Percentiles rank a stretch among this genome's conserved stretches.
These are phyloP conservation scores for Parathielavia appendiculata DNA, from an alignment of 495 filamentous ascomycete species.

Conservation along the genomic window DNA sequence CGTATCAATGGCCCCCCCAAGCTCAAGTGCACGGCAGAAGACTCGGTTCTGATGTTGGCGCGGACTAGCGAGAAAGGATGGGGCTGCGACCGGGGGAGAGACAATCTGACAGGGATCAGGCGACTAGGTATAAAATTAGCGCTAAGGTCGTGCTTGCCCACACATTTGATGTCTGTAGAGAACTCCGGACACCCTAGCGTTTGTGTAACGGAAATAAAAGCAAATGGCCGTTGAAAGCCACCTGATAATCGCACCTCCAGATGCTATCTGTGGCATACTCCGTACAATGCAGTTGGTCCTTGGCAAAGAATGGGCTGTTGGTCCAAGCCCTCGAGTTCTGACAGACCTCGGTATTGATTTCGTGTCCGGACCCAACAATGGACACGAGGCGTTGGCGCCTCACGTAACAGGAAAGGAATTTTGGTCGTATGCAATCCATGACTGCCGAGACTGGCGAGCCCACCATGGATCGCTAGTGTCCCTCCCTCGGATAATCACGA, in stretches of 20 bases:
- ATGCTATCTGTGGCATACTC: too few relatives aligned
- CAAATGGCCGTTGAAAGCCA: not conserved
- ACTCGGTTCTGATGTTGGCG: constrained; percentile 18
- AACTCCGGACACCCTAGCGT: not conserved
- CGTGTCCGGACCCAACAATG: not conserved
- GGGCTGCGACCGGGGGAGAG: constrained; percentile 9
- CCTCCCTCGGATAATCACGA: constrained; percentile 8
- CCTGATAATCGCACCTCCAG: too few relatives aligned
- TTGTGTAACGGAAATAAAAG: constrained; percentile 1
- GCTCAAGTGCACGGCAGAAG: not conserved
- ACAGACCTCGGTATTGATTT: not conserved
- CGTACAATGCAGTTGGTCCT: not conserved
- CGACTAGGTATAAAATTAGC: constrained; percentile 16
- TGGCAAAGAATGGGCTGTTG: not conserved
- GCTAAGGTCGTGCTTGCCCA: constrained; percentile 3
- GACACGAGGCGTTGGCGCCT: constrained; percentile 1
- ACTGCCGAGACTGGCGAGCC: not conserved
- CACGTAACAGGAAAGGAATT: not conserved
- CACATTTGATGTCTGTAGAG: not conserved
- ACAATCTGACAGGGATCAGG: constrained; percentile 15
- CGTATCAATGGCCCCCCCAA: not conserved
- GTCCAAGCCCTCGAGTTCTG: not conserved
- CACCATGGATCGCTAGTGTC: constrained; percentile 7
- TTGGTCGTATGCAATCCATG: constrained; percentile 11
- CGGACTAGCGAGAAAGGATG: constrained; percentile 16